These are phyloP conservation scores for Diaporthe sp. DNA, from an alignment of 2,329 filamentous ascomycete species.

Conservation along the genomic window DNA sequence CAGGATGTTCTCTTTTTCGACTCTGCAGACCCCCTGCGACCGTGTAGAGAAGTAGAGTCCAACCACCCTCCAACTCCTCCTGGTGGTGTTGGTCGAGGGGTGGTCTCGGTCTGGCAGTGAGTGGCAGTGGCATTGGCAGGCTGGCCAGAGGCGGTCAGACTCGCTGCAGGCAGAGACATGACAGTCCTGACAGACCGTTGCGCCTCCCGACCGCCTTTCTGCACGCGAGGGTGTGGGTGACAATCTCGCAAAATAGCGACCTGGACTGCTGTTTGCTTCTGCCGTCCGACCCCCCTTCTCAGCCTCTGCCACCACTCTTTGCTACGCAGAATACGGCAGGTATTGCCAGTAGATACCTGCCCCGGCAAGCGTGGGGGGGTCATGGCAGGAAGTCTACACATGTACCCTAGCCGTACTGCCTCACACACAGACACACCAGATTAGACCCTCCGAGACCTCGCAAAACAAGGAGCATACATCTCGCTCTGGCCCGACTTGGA, in stretches of 20 bases:
- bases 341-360: background rate
- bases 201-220: conserved; percentile 31
- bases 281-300: conserved; percentile 32
- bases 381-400: background rate
- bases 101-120: conserved; percentile 14
- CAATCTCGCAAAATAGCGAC: conserved; percentile 32
- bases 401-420: background rate
- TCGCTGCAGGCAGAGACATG: conserved; percentile 20
- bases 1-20: background rate
- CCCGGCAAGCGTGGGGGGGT: background rate
- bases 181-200: conserved; percentile 8
- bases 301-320: background rate
- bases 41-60: background rate
- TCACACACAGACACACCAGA: background rate
- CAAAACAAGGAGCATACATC: background rate
- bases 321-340: background rate
- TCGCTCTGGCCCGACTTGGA: background rate
- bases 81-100: background rate
- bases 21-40: conserved; percentile 29
- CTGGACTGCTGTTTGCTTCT: conserved; percentile 23
- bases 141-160: conserved; percentile 32
- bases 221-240: conserved; percentile 6
- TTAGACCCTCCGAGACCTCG: conserved; percentile 2
- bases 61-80: conserved; percentile 24
- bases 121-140: background rate